Percentiles rank a stretch among this genome's conserved stretches.
Evolutionary conservation across 2,329 filamentous ascomycete species (phyloP).

Genomic region (Ascochyta pisi): DNA sequence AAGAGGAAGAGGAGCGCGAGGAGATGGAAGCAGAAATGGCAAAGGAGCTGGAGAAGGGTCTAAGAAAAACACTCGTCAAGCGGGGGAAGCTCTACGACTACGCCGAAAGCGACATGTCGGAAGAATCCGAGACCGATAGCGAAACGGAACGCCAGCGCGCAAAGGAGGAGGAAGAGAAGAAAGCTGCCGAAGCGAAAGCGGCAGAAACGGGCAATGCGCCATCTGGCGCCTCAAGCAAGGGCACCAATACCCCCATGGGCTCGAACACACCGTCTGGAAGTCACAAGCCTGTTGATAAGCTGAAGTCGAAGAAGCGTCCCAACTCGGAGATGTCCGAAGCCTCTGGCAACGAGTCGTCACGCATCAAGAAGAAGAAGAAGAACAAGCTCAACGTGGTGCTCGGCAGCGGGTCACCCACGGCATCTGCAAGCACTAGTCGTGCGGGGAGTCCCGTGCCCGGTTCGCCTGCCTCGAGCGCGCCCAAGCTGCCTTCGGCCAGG

Average conservation of each 20-base stretch:
- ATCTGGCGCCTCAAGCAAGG: slow-evolving; percentile 70
- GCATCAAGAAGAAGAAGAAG: slow-evolving; percentile 72
- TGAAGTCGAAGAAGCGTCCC: slow-evolving; percentile 74
- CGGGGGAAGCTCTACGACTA: slow-evolving; percentile 88
- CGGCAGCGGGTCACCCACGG: slow-evolving; percentile 61
- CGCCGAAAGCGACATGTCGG: slow-evolving; percentile 72
- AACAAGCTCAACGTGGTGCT: slow-evolving; percentile 61
- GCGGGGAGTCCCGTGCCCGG: slow-evolving; percentile 51
- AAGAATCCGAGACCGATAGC: slow-evolving; percentile 57
- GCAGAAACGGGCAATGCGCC: slow-evolving; percentile 54
- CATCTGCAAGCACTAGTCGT: slow-evolving; percentile 68
- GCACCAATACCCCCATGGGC: slow-evolving; percentile 66
- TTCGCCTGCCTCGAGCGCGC: slow-evolving; percentile 33
- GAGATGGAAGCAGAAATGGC: slow-evolving; percentile 72
- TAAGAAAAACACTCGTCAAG: slow-evolving; percentile 82
- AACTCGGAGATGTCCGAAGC: slow-evolving; percentile 89
- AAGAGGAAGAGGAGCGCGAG: slow-evolving; percentile 72
- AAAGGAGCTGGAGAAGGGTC: slow-evolving; percentile 75
- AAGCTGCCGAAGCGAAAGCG: slow-evolving; percentile 57
- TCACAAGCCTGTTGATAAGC: slow-evolving; percentile 56
- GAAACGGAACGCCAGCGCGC: slow-evolving; percentile 69
- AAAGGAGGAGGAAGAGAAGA: slow-evolving; percentile 59
- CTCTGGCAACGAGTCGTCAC: slow-evolving; percentile 86
- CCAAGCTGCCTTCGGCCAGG: slow-evolving; percentile 50
- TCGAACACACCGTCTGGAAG: slow-evolving; percentile 55